Conservation (phyloP, 2,329 filamentous ascomycete species). For the Diaporthe velutina region DNA sequence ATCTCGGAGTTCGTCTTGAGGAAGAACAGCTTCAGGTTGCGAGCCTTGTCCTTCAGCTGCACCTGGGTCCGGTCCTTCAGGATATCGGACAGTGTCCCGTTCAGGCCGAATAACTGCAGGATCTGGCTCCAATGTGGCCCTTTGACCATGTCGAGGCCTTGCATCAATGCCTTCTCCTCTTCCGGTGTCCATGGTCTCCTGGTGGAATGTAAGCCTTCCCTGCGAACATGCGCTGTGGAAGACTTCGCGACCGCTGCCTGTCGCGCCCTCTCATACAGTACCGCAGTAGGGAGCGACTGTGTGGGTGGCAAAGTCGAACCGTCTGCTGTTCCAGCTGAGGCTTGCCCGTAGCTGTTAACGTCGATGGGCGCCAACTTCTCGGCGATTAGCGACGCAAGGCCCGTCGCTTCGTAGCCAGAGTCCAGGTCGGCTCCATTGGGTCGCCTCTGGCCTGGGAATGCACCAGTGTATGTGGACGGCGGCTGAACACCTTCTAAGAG, state of each 20-base stretch:
- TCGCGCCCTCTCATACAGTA: constrained; percentile 70
- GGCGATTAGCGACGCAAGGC: constrained; percentile 45
- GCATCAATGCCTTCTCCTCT: constrained; percentile 91
- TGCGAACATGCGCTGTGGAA: constrained; percentile 62
- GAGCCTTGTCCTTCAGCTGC: constrained; percentile 91
- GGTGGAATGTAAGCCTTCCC: constrained; percentile 71
- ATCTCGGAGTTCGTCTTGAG: constrained; percentile 93
- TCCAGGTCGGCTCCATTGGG: constrained; percentile 24
- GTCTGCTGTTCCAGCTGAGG: constrained; percentile 44
- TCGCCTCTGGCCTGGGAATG: constrained; percentile 37
- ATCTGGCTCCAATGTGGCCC: constrained; percentile 96
- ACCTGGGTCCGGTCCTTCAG: constrained; percentile 92
- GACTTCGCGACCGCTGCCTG: constrained; percentile 71
- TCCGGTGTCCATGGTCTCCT: constrained; percentile 89
- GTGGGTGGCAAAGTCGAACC: constrained; percentile 64
- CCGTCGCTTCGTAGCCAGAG: constrained; percentile 41
- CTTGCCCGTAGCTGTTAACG: constrained; percentile 31
- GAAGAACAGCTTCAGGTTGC: constrained; percentile 92
- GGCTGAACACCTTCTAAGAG: constrained; percentile 39
- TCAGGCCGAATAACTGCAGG: constrained; percentile 83
- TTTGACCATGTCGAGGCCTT: constrained; percentile 87
- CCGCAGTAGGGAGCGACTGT: constrained; percentile 66
- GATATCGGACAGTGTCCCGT: constrained; percentile 84
- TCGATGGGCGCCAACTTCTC: constrained; percentile 42
- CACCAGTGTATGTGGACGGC: constrained; percentile 35